Percentiles rank a stretch among this genome's conserved stretches.
Evolutionary conservation across 176 grass and related monocot species (phyloP).

Genomic region (Echinochloa phyllopogon): DNA sequence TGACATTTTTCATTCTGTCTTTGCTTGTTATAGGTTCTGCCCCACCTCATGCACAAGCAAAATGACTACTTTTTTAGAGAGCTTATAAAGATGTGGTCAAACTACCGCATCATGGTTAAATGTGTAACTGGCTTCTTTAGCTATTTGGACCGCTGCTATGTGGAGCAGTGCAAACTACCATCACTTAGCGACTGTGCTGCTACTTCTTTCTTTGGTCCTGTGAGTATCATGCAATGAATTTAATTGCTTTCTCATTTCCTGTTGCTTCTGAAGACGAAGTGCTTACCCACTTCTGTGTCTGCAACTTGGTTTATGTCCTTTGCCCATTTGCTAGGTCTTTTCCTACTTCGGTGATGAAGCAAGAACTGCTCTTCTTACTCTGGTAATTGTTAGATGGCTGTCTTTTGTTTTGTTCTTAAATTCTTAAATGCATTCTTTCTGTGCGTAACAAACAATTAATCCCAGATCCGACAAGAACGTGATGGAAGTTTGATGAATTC

Average conservation of each 20-base stretch:
- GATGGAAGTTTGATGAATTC: slow-evolving; percentile 46
- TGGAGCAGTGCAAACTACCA: slow-evolving; percentile 48
- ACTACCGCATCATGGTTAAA: slow-evolving; percentile 58
- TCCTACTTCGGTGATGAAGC: slow-evolving; percentile 49
- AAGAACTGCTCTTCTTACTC: slow-evolving; percentile 50
- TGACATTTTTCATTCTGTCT: slow-evolving; percentile 16
- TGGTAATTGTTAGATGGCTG: slow-evolving; percentile 42
- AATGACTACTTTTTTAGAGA: slow-evolving; percentile 49
- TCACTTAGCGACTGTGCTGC: slow-evolving; percentile 53
- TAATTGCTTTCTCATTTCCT: slow-evolving; percentile 10
- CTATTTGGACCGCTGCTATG: slow-evolving; percentile 60
- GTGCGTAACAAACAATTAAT: slow-evolving; percentile 39
- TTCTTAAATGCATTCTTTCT: slow-evolving; percentile 25
- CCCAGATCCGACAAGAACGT: slow-evolving; percentile 61
- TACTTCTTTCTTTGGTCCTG: slow-evolving; percentile 49
- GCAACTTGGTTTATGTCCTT: slow-evolving; percentile 20
- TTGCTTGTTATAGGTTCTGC: slow-evolving; percentile 60
- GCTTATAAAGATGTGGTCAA: slow-evolving; percentile 61
- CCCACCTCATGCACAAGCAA: slow-evolving; percentile 54
- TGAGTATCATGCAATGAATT: slow-evolving; percentile 35
- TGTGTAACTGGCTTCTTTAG: slow-evolving; percentile 47
- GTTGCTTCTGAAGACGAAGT: slow-evolving; percentile 29
- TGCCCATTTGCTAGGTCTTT: slow-evolving; percentile 55
- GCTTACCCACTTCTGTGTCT: slow-evolving; percentile 20
- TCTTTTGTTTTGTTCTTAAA: slow-evolving; percentile 24